Base-by-base conservation (phyloP, 805 yeast genomes). In the Nakazawaea sp. region DNA sequence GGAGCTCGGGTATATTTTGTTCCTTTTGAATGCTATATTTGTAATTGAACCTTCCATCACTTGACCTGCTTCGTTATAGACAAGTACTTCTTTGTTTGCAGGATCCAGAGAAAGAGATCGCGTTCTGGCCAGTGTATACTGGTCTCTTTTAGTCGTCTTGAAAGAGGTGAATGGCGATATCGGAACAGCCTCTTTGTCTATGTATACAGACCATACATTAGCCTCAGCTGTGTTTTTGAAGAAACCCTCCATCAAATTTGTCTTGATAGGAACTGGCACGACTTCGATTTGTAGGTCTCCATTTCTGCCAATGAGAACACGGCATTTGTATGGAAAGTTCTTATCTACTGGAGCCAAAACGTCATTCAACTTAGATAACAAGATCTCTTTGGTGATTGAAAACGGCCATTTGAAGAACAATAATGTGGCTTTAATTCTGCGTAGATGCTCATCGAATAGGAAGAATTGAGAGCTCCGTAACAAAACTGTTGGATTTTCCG, bases 11-110 rank as follows among this genome's bases (percentile, higher is more conserved):
- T 58, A 50, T 5, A 36, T 18, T 29, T 45, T 37, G 10, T 49
- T 45, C 35, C 75, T 55, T 48, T 53, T 58, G 28, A 88, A 58
- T 0, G 96, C 97, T 9, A 89, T 68, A 48, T 82, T 86, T 11
- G 92, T 78, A 13, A 87, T 78, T 2, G 92, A 75, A 0, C 95
- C 94, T 56, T 90, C 98, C 58, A 80, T 72, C 12, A 87, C 51
- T 40, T 75, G 73, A 6, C 67, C 67, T 1, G 75, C 68, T 5
- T 70, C 56, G 51, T 86, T 86, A 48, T 72, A 69, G 2, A 90
- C 48, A 3, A 90, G 64, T 13, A 87, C 95, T 51, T 90, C 97
- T 18, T 69, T 61, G 30, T 46, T 7, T 1, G 62, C 61, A 13
- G 70, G 55, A 21, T 43, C 38, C 12, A 44, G 24, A 1, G 51